Evolutionary conservation across 192 early-diverging fungal species (phyloP).

Genomic region (Coemansia sp.): DNA sequence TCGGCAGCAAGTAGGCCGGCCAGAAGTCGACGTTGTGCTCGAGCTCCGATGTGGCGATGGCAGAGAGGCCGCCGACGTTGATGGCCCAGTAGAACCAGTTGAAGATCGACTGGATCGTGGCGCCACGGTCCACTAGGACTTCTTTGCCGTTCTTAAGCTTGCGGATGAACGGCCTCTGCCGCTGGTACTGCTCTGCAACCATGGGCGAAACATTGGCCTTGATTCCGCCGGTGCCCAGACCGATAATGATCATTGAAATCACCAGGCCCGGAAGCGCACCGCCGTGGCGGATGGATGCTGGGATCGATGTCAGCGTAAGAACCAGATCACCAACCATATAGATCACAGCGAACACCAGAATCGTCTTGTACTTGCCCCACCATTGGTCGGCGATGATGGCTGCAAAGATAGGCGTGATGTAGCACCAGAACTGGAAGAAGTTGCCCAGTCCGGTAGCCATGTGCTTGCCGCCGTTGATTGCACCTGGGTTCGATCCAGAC

Average conservation of each 20-base stretch:
- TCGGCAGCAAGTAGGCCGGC: constrained; percentile 54
- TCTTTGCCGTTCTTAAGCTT: constrained; percentile 49
- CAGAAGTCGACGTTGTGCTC: constrained; percentile 56
- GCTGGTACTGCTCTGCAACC: constrained; percentile 66
- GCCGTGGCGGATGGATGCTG: constrained; percentile 47
- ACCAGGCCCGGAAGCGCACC: constrained; percentile 64
- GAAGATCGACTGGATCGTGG: constrained; percentile 70
- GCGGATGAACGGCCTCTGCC: constrained; percentile 53
- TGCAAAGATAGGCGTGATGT: constrained; percentile 58
- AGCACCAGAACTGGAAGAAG: constrained; percentile 60
- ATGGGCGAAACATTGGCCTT: constrained; percentile 73
- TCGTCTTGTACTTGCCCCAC: constrained; percentile 70
- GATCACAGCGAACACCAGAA: constrained; percentile 59
- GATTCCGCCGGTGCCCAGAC: constrained; percentile 74
- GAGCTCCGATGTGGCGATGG: constrained; percentile 55
- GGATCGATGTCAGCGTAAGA: constrained; percentile 64
- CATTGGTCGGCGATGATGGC: constrained; percentile 70
- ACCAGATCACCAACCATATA: constrained; percentile 65
- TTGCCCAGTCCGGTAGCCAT: constrained; percentile 54
- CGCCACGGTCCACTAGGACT: constrained; percentile 61
- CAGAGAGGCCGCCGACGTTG: constrained; percentile 59
- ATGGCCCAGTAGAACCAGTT: constrained; percentile 75
- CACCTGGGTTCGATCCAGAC: constrained; percentile 41
- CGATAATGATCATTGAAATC: constrained; percentile 66
- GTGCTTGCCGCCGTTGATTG: constrained; percentile 50